Evolutionary conservation across 371 early-diverging fungal species (phyloP).

Genomic region (Mortierella sp.): DNA sequence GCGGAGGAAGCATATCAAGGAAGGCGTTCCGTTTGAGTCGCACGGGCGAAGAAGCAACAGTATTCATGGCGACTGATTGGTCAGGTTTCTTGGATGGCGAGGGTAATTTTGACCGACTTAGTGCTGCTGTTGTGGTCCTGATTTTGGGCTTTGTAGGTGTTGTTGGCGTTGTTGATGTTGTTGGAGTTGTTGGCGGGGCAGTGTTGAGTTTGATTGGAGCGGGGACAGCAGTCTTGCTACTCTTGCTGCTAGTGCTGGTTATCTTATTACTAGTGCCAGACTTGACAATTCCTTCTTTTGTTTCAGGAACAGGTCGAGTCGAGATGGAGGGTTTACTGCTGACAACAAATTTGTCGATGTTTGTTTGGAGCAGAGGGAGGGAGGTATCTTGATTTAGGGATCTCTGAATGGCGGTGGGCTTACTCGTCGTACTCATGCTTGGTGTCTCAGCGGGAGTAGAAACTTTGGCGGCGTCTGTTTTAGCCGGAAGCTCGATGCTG

Average conservation of each 20-base stretch:
- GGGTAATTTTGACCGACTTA: no score
- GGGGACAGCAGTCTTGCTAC: no score
- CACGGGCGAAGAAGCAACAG: neutral
- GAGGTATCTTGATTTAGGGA: neutral
- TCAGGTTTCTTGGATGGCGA: neutral
- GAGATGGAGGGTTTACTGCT: neutral
- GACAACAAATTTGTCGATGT: neutral
- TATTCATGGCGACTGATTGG: no score
- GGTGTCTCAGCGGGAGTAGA: no score
- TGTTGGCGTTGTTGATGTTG: neutral
- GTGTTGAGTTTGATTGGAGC: no score
- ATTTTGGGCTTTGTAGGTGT: neutral
- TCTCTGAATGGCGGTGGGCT: neutral
- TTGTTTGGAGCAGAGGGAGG: neutral
- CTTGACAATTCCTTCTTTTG: neutral
- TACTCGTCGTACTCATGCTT: neutral
- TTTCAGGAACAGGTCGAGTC: neutral
- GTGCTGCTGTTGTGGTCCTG: neutral
- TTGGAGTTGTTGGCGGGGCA: neutral
- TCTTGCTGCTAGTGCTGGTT: neutral
- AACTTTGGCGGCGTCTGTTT: no score
- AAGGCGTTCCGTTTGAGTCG: neutral
- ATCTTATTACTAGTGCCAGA: neutral
- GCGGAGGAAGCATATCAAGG: neutral
- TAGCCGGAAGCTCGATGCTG: no score